Evolutionary conservation across 768 basidiomycete genomes (phyloP).

Genomic region (Chalciporus pseudorubinellus): DNA sequence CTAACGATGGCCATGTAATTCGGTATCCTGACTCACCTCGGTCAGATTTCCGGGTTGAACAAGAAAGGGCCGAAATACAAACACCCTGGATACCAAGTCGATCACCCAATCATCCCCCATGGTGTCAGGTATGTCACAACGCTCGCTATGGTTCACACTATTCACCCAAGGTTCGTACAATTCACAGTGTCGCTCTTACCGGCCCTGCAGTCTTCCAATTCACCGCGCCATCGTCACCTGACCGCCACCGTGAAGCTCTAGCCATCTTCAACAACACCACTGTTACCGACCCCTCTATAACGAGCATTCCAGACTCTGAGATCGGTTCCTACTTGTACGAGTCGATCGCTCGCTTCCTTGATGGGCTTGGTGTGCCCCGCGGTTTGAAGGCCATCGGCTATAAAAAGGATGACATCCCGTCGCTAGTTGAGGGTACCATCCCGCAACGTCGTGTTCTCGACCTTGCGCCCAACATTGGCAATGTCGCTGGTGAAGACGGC

Average conservation of each 20-base stretch:
- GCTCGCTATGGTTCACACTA: background rate
- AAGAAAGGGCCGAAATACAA: slow-evolving; percentile 91
- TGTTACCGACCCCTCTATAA: slow-evolving; percentile 65
- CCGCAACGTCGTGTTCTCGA: slow-evolving; percentile 92
- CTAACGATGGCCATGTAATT: background rate
- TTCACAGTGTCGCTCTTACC: slow-evolving; percentile 73
- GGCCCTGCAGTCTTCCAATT: slow-evolving; percentile 96
- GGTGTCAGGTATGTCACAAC: slow-evolving; percentile 60
- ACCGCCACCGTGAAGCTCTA: slow-evolving; percentile 85
- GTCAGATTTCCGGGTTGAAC: slow-evolving; percentile 87
- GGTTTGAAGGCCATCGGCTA: slow-evolving; percentile 84
- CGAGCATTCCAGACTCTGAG: slow-evolving; percentile 73
- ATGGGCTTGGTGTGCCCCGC: slow-evolving; percentile 79
- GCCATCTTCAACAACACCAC: slow-evolving; percentile 75
- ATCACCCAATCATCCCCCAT: slow-evolving; percentile 90
- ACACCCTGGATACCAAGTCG: slow-evolving; percentile 85
- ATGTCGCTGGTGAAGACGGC: slow-evolving; percentile 80
- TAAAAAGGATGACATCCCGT: slow-evolving; percentile 58
- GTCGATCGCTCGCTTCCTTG: slow-evolving; percentile 85
- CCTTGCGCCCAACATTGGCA: slow-evolving; percentile 86
- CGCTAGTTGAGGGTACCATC: slow-evolving; percentile 86
- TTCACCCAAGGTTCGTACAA: slow-evolving; percentile 6
- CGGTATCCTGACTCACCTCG: background rate
- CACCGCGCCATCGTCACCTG: slow-evolving; percentile 90
- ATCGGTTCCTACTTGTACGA: slow-evolving; percentile 80